A percentile compares a stretch with the other conserved stretches of the same genome.
These are phyloP conservation scores for Ophiostoma piceae DNA, from an alignment of 2,329 filamentous ascomycete genomes.

Conservation along the genomic window DNA sequence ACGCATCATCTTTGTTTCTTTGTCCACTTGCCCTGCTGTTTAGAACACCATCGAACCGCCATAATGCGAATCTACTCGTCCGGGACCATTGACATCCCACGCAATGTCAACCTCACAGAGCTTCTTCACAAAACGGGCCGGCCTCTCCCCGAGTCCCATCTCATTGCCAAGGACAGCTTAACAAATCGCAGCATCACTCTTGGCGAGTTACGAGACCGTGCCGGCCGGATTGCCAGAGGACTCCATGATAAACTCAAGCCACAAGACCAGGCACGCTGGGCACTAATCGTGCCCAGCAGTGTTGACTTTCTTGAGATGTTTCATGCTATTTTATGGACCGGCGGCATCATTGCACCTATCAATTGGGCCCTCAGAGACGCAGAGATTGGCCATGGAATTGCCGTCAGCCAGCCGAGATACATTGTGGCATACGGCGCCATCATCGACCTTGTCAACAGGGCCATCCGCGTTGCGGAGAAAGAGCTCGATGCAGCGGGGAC, in stretches of 20 bases:
- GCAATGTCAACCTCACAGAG: conserved; percentile 41
- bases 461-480: conserved; percentile 33
- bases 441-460: conserved; percentile 33
- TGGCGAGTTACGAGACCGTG: conserved; percentile 39
- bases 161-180: conserved; percentile 41
- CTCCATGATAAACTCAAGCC: conserved; percentile 34
- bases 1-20: neutral
- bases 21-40: neutral
- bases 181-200: conserved; percentile 44
- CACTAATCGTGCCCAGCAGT: conserved; percentile 33
- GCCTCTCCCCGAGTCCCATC: conserved; percentile 38
- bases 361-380: neutral
- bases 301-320: neutral
- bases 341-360: neutral
- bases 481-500: conserved; percentile 30
- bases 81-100: conserved; percentile 35
- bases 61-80: conserved; percentile 36
- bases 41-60: neutral
- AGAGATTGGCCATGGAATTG: conserved; percentile 38
- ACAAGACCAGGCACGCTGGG: conserved; percentile 38
- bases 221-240: conserved; percentile 40
- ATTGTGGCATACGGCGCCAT: conserved; percentile 38
- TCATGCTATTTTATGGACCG: neutral
- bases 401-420: conserved; percentile 40
- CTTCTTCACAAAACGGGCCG: conserved; percentile 39